These are phyloP conservation scores for Eimeria falciformis DNA, from an alignment of 169 alveolate genomes.

Conservation along the genomic window DNA sequence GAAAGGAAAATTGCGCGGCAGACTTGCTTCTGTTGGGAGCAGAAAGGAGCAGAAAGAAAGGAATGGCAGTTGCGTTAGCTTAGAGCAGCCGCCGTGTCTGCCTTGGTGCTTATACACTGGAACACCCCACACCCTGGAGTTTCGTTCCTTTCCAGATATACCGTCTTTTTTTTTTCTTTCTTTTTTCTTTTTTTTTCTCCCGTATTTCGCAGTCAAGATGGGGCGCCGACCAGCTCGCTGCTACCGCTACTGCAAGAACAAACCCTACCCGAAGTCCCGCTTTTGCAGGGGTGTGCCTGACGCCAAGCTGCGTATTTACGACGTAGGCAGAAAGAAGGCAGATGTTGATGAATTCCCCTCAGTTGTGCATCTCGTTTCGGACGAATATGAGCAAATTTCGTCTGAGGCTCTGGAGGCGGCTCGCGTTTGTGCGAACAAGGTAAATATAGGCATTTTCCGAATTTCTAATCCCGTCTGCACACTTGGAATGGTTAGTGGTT, in stretches of 20 bases:
- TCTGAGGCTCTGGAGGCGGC: constrained; percentile 99
- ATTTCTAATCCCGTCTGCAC: too few relatives aligned
- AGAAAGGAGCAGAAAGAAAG: not conserved
- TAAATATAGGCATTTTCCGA: not conserved
- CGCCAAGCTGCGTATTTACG: constrained; percentile 98
- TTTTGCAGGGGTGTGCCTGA: constrained; percentile 99
- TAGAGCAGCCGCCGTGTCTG: constrained; percentile 47
- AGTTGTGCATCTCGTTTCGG: constrained; percentile 97
- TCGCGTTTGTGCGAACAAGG: constrained; percentile 98
- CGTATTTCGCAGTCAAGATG: constrained; percentile 87
- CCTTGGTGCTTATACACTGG: not conserved
- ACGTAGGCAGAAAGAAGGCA: constrained; percentile 98
- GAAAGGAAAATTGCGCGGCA: not conserved
- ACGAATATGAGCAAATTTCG: constrained; percentile 98
- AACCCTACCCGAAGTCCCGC: constrained; percentile 99
- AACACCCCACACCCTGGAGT: constrained; percentile 27
- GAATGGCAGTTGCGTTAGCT: constrained; percentile 19
- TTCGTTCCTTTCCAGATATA: not conserved
- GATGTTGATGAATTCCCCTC: constrained; percentile 97
- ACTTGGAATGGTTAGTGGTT: too few relatives aligned
- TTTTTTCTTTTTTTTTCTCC: not conserved
- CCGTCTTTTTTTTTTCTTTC: not conserved
- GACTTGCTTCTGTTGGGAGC: constrained; percentile 28
- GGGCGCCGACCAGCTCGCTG: constrained; percentile 99
- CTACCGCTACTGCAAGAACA: constrained; percentile 98